Percentiles rank a stretch among this genome's conserved stretches.
These are phyloP conservation scores for Metarhizium rileyi DNA, from an alignment of 2,329 filamentous ascomycete genomes.

Conservation along the genomic window DNA sequence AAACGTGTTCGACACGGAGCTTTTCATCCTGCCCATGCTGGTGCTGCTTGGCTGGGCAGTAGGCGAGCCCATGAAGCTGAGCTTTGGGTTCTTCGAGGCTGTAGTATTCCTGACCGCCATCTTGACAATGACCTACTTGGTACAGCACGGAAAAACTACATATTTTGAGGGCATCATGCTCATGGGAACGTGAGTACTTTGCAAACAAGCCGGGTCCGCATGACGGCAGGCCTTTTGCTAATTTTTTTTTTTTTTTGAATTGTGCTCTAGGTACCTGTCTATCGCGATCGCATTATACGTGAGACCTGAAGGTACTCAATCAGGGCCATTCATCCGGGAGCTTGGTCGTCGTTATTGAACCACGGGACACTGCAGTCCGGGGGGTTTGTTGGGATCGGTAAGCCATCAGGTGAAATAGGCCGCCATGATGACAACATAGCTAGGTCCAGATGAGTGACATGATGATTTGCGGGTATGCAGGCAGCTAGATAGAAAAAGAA, in stretches of 20 bases:
- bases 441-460: neutral
- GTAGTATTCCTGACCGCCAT: conserved; percentile 10
- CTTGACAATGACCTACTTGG: conserved; percentile 10
- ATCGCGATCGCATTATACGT: conserved; percentile 9
- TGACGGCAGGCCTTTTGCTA: neutral
- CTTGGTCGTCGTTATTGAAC: neutral
- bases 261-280: conserved; percentile 7
- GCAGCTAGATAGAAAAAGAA: no score
- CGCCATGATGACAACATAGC: conserved; percentile 4
- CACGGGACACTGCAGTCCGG: neutral
- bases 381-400: neutral
- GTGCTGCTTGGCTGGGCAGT: conserved; percentile 4
- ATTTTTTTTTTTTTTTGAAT: neutral
- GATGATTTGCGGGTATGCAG: no score
- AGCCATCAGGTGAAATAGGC: conserved; percentile 2
- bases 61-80: conserved; percentile 8
- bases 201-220: neutral
- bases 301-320: conserved; percentile 5
- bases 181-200: conserved; percentile 10
- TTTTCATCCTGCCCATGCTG: conserved; percentile 6
- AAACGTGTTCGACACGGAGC: conserved; percentile 5
- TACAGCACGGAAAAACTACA: conserved; percentile 11
- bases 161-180: conserved; percentile 12
- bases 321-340: neutral
- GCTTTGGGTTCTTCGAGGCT: conserved; percentile 9